Conservation (phyloP, 2,329 filamentous ascomycete species). For the Tolypocladium pustulatum region DNA sequence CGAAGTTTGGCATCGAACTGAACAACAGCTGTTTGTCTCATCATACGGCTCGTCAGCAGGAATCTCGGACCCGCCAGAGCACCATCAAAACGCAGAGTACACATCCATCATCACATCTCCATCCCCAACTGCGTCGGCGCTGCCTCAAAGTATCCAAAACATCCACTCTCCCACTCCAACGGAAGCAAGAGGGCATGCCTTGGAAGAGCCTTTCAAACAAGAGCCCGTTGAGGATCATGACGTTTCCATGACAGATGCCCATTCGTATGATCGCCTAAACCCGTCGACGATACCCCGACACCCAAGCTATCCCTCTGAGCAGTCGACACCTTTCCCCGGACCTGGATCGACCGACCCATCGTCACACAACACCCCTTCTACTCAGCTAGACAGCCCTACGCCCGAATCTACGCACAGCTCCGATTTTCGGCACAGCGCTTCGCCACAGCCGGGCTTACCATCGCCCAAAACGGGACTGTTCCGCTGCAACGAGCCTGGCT, state of each 20-base stretch:
- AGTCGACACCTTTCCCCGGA: conserved; percentile 29
- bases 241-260: conserved; percentile 13
- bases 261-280: conserved; percentile 13
- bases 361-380: conserved; percentile 35
- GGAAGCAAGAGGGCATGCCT: not conserved
- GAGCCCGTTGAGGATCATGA: conserved; percentile 11
- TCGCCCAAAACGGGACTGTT: conserved; percentile 19
- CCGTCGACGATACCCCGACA: conserved; percentile 13
- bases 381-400: conserved; percentile 31
- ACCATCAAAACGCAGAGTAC: not conserved
- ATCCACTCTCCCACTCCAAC: conserved; percentile 17
- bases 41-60: conserved; percentile 14
- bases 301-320: conserved; percentile 26
- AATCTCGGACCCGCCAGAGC: not conserved
- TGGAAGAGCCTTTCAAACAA: not conserved
- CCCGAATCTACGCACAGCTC: conserved; percentile 26
- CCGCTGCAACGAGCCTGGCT: conserved; percentile 25
- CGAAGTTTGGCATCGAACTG: conserved; percentile 25
- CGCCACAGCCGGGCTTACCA: conserved; percentile 18
- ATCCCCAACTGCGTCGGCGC: conserved; percentile 11
- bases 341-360: conserved; percentile 29
- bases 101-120: conserved; percentile 7
- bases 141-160: conserved; percentile 11
- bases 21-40: conserved; percentile 21
- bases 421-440: conserved; percentile 25